Evolutionary conservation across 2,329 filamentous ascomycete species (phyloP), one percentile per base, ranked within the genome.

Genomic region (Ramularia endophylla): DNA sequence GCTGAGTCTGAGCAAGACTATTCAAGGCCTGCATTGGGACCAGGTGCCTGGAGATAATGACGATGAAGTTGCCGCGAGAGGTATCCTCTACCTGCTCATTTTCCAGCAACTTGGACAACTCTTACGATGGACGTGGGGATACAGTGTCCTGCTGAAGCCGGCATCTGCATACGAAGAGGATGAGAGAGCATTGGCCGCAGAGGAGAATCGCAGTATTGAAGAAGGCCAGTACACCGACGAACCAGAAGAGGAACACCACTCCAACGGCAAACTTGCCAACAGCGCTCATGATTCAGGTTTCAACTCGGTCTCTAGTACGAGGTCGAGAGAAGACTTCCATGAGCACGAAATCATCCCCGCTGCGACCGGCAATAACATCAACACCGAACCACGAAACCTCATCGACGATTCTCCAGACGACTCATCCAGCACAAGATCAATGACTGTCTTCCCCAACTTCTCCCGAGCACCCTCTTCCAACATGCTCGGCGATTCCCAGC

Each of bases 71-170:
- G 89, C 80, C 17, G 90, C 92, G 2, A 81, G 92, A 47, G 92
- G 92, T 45, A 97, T 98, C 47, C 71, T 98, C 1, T 98, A 98
- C 60, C 75, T 98, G 8, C 74, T 98, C 47, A 94, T 98, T 53
- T 98, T 98, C 68, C 92, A 98, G 67, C 92, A 98, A 63, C 78
- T 98, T 3, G 92, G 92, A 16, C 92, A 98, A 65, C 72, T 97
- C 18, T 82, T 98, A 15, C 80, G 92, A 44, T 98, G 92, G 92
- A 95, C 87, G 49, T 98, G 92, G 92, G 92, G 92, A 8, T 97
- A 95, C 64, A 88, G 95, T 56, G 82, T 97, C 27, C 73, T 98
- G 13, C 72, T 98, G n/a, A 89, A 89, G 13, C 87, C 90, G 13
- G 84, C 87, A 52, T 80, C 83, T 36, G 77, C 77, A 48, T 87